Evolutionary conservation across 2,329 filamentous ascomycete species (phyloP), one percentile per base, ranked within the genome.

Genomic region (Fusarium sp.): DNA sequence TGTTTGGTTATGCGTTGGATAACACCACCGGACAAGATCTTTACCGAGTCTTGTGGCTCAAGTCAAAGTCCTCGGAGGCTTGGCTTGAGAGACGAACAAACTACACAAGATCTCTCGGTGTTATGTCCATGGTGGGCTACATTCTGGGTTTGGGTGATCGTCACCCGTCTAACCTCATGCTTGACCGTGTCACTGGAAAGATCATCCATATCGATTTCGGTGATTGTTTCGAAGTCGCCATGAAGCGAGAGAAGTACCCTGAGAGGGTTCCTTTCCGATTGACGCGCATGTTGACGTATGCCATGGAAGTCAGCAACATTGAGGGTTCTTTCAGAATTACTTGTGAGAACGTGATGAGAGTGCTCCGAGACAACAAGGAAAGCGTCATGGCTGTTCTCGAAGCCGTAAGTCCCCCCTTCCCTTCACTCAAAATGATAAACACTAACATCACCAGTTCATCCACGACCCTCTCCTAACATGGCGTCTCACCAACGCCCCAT

Each of bases 81-180:
- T 99, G 96, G 96, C 90, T 99, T 34, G 96, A 98, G 81, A 89
- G 96, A 45, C 92, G 96, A 56, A 99, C 97, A n/a, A 99, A 97
- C 79, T 99, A 99, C 83, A 99, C 96, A 20, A 92, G 96, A 62
- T 98, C 95, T 2, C 86, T 99, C 3, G 96, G 94, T 74, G 96
- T 99, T 76, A 99, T 99, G 96, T 98, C 94, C n/a, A 99, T 99
- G 94, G 96, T 98, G n/a, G 96, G 96, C 70, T 99, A 99, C 81
- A 98, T 99, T 71, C 89, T 99, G 24, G 97, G 96, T 65, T 86
- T 99, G 16, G 96, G 96, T 58, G 96, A 99, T 83, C 91, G 97
- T 50, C 96, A 99, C 82, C 97, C 97, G 40, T 98, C 94, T 66
- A 99, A 99, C 80, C 84, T 99, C 77, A 97, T 99, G 92, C 91